Conservation (phyloP, 148 eudicot species). For the Vaccinium vitisidaea region DNA sequence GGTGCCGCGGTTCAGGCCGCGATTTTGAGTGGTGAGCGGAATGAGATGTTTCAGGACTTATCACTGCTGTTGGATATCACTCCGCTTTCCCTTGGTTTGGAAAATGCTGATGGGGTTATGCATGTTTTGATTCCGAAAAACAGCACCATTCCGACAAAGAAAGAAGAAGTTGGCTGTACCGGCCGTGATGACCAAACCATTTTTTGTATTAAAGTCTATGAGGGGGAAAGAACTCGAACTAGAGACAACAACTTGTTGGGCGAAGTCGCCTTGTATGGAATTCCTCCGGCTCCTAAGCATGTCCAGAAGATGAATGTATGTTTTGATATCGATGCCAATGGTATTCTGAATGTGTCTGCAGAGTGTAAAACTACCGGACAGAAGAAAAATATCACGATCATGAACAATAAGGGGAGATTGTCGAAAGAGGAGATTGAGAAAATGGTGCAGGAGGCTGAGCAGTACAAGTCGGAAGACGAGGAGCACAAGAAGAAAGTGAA, state of each 20-base stretch:
- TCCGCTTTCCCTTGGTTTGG: background rate
- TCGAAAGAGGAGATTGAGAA: too few relatives aligned
- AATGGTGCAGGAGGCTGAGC: too few relatives aligned
- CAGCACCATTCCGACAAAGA: background rate
- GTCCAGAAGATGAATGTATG: constrained; percentile 17
- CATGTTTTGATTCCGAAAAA: background rate
- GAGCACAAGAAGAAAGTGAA: too few relatives aligned
- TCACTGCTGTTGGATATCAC: background rate
- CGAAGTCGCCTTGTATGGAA: constrained; percentile 16
- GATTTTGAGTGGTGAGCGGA: too few relatives aligned
- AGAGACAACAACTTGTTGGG: constrained; percentile 16
- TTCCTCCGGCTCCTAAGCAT: constrained; percentile 22
- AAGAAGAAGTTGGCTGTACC: background rate
- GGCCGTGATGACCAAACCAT: background rate
- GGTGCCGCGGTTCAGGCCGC: too few relatives aligned
- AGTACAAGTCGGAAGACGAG: too few relatives aligned
- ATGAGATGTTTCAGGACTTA: background rate
- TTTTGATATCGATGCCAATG: constrained; percentile 25
- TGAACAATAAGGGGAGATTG: background rate
- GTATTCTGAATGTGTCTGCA: constrained; percentile 20
- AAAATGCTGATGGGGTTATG: background rate
- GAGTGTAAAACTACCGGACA: constrained; percentile 21
- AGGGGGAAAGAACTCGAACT: constrained; percentile 11
- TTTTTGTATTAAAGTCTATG: constrained; percentile 19
- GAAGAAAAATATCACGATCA: constrained; percentile 21